Percentiles rank a stretch among this genome's conserved stretches.
These are phyloP conservation scores for Thermoascus crustaceus DNA, from an alignment of 2,329 filamentous ascomycete species.

Conservation along the genomic window DNA sequence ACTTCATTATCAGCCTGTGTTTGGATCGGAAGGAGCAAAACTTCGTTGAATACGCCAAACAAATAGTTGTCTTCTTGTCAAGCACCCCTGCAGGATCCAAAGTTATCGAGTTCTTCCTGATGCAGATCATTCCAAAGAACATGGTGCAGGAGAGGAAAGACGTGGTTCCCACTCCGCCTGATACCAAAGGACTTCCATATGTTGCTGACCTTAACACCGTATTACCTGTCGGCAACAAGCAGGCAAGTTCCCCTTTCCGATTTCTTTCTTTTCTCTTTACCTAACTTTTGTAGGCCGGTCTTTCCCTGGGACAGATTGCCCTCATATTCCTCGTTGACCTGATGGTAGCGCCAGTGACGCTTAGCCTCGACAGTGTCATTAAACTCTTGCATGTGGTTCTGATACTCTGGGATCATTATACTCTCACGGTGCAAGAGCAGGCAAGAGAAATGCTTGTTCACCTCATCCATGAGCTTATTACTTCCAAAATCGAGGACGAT, in stretches of 20 bases:
- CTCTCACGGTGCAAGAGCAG: conserved; percentile 87
- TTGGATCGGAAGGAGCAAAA: conserved; percentile 93
- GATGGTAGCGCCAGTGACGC: conserved; percentile 83
- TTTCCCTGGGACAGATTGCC: conserved; percentile 87
- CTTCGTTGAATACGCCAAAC: conserved; percentile 95
- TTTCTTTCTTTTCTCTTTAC: conserved; percentile 1
- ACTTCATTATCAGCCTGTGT: conserved; percentile 93
- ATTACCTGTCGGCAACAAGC: conserved; percentile 80
- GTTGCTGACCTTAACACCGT: conserved; percentile 75
- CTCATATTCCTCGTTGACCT: conserved; percentile 90
- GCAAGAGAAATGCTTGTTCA: conserved; percentile 97
- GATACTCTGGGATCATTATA: conserved; percentile 97
- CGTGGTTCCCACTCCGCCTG: conserved; percentile 55
- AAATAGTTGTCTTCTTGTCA: conserved; percentile 93
- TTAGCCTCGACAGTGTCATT: conserved; percentile 71
- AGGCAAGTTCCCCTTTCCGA: conserved; percentile 39
- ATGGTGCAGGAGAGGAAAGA: conserved; percentile 90
- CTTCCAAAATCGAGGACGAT: conserved; percentile 67
- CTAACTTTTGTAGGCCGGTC: conserved; percentile 50
- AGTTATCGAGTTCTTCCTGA: conserved; percentile 84
- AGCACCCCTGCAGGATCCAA: conserved; percentile 78
- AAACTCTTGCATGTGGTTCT: conserved; percentile 83
- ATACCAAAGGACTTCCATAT: conserved; percentile 71
- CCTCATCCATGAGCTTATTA: conserved; percentile 89
- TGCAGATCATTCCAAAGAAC: conserved; percentile 88